phyloP scores from a whole-genome alignment of 1,139 yeast species.

The Pichia sp. region DNA sequence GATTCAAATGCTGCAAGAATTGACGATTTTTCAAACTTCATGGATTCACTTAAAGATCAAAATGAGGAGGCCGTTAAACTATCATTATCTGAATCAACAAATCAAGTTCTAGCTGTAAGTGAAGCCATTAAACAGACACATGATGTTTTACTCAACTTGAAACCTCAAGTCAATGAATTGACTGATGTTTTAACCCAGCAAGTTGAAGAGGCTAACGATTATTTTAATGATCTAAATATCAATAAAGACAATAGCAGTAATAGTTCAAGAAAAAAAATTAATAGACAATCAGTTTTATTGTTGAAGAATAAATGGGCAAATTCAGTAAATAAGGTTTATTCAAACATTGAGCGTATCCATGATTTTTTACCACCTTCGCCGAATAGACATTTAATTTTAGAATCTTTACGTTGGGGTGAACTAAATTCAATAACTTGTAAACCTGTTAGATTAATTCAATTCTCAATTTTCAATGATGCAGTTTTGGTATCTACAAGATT shows the following conservation, averaged over 20 bases:
- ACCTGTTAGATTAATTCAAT: slow-evolving; percentile 63
- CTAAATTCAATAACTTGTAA: slow-evolving; percentile 73
- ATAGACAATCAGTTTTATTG: slow-evolving; percentile 16
- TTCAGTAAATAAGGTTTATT: slow-evolving; percentile 65
- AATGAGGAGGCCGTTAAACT: slow-evolving; percentile 60
- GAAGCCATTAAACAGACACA: slow-evolving; percentile 58
- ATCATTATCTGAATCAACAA: slow-evolving; percentile 65
- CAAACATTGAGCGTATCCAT: slow-evolving; percentile 87
- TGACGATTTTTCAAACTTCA: slow-evolving; percentile 10
- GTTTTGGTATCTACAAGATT: slow-evolving; percentile 67
- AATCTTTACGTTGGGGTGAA: slow-evolving; percentile 64
- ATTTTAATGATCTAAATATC: slow-evolving; percentile 44
- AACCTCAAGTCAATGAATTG: slow-evolving; percentile 56
- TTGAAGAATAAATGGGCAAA: slow-evolving; percentile 83
- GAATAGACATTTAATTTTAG: slow-evolving; percentile 59
- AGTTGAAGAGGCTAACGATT: slow-evolving; percentile 39
- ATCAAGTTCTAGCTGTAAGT: slow-evolving; percentile 63
- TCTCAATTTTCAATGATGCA: slow-evolving; percentile 73
- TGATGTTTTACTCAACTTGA: slow-evolving; percentile 54
- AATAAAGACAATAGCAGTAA: slow-evolving; percentile 64
- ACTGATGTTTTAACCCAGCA: slow-evolving; percentile 61
- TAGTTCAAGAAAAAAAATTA: slow-evolving; percentile 18
- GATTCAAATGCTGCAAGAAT: slow-evolving; percentile 14
- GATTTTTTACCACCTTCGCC: slow-evolving; percentile 70
- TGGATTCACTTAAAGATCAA: slow-evolving; percentile 6